Evolutionary conservation across 495 filamentous ascomycete genomes (phyloP).

Genomic region (Thozetella sp.): DNA sequence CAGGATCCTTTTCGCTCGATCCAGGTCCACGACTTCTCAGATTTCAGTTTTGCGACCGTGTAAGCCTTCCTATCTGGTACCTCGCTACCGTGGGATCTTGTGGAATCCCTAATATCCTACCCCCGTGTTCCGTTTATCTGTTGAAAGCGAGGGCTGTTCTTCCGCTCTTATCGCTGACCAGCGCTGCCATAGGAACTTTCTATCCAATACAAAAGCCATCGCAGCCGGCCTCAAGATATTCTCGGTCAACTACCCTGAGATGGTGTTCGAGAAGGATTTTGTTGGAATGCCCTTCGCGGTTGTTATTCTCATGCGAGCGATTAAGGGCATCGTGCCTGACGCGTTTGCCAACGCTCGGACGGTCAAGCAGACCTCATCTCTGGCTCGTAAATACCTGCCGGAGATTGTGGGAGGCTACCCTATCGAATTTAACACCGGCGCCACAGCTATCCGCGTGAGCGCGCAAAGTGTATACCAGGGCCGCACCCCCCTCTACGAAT

Average conservation of each 20-base stretch:
- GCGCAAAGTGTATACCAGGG: not conserved
- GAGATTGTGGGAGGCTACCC: slow-evolving; percentile 1
- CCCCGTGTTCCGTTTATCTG: not conserved
- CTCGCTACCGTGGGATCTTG: not conserved
- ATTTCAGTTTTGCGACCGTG: slow-evolving; percentile 52
- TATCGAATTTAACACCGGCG: not conserved
- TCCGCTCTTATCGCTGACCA: too few species aligned
- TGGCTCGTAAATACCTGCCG: slow-evolving; percentile 3
- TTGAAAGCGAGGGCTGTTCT: not conserved
- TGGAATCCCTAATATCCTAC: not conserved
- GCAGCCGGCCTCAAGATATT: not conserved
- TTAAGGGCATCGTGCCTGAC: not conserved
- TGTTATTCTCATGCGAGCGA: not conserved
- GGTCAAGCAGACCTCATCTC: not conserved
- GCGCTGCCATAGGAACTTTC: not conserved
- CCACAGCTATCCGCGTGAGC: not conserved
- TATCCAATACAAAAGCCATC: not conserved
- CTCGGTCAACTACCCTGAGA: not conserved
- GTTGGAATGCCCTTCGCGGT: slow-evolving; percentile 1
- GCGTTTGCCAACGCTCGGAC: not conserved
- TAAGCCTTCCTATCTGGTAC: not conserved
- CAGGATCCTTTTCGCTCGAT: slow-evolving; percentile 77
- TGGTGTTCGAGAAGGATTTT: not conserved
- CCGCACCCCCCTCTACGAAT: not conserved
- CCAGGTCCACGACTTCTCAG: slow-evolving; percentile 83